phyloP scores from a whole-genome alignment of 192 early-diverging fungal species.

The Geosiphon pyriformis region DNA sequence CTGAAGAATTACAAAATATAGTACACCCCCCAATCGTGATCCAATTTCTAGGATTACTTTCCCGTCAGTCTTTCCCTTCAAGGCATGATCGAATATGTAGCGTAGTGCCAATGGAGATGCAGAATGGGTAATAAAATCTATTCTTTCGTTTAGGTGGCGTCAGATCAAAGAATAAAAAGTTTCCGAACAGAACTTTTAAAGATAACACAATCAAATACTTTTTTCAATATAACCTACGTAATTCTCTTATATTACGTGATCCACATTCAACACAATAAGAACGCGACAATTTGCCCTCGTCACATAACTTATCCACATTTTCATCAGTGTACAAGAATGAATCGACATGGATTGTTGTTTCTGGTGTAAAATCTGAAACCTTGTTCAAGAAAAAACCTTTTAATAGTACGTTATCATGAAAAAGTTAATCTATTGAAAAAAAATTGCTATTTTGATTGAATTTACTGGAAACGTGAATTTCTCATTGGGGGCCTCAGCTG shows the following conservation, averaged over 20 bases:
- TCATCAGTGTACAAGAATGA: conserved; percentile 54
- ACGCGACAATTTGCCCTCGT: conserved; percentile 45
- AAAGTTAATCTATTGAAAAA: not conserved
- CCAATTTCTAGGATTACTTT: conserved; percentile 55
- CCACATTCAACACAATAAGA: conserved; percentile 52
- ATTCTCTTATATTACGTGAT: conserved; percentile 39
- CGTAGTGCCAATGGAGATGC: conserved; percentile 50
- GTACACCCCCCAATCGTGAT: conserved; percentile 51
- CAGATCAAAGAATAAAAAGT: not conserved
- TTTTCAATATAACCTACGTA: no score
- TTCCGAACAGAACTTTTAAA: not conserved
- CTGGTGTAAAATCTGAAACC: conserved; percentile 44
- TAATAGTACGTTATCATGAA: no score
- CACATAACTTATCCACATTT: conserved; percentile 54
- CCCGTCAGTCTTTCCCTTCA: conserved; percentile 35
- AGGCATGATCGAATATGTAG: conserved; percentile 44
- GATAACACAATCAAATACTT: no score
- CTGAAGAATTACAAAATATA: conserved; percentile 43
- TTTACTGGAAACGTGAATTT: conserved; percentile 40
- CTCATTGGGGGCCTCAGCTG: conserved; percentile 50
- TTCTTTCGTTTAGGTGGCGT: no score
- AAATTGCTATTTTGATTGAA: conserved; percentile 11
- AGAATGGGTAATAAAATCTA: conserved; percentile 59
- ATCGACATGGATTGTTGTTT: conserved; percentile 56
- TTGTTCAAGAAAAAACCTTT: conserved; percentile 9